A percentile compares a stretch with the other conserved stretches of the same genome.
Conservation (phyloP, 2,329 filamentous ascomycete species). For the Colletotrichum echinochloae region DNA sequence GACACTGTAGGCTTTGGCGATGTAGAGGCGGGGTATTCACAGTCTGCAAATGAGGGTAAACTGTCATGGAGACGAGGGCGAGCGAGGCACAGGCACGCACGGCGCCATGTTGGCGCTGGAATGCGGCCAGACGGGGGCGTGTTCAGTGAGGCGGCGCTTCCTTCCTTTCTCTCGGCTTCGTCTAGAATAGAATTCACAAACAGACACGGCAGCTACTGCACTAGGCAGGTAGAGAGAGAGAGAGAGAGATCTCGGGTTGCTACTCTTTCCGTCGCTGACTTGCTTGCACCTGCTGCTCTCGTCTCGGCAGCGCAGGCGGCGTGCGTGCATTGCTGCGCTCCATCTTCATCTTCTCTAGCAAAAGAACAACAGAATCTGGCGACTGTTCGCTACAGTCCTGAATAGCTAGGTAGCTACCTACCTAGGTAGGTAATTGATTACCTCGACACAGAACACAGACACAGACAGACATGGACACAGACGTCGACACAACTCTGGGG, state of each 20-base stretch:
- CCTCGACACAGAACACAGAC: no score
- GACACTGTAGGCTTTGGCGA: constrained; percentile 1
- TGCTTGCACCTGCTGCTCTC: constrained; percentile 13
- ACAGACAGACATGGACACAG: neutral
- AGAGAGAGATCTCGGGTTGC: neutral
- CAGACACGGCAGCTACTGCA: neutral
- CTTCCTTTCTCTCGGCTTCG: constrained; percentile 5
- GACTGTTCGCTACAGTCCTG: neutral
- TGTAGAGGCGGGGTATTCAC: neutral
- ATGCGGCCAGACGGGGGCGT: constrained; percentile 24
- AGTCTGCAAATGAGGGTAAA: neutral
- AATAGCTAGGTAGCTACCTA: neutral
- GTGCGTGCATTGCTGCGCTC: neutral
- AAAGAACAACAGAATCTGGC: neutral
- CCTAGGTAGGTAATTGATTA: no score
- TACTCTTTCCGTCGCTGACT: constrained; percentile 8
- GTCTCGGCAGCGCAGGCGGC: neutral
- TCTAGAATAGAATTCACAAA: neutral
- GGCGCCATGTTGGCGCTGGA: constrained; percentile 1
- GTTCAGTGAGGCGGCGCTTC: constrained; percentile 17
- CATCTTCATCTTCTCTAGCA: neutral
- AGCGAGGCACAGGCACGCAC: neutral
- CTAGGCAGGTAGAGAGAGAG: neutral
- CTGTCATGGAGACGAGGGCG: neutral
- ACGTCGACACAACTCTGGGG: neutral